Evolutionary conservation across 2,329 filamentous ascomycete species (phyloP).

Genomic region (Claviceps purpurea): DNA sequence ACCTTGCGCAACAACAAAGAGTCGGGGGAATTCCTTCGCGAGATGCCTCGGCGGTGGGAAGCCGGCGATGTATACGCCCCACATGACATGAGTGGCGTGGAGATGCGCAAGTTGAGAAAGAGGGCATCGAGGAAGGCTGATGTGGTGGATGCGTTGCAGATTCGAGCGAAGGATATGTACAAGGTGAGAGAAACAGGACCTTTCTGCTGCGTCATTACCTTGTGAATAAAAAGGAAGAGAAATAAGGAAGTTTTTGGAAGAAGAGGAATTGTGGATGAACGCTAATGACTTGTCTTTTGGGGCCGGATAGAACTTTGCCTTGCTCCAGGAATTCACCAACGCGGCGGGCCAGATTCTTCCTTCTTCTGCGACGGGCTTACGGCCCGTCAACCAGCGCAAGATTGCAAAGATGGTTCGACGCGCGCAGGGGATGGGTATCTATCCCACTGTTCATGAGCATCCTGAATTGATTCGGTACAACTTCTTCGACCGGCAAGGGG

Average conservation of each 20-base stretch:
- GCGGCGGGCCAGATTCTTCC: conserved; percentile 75
- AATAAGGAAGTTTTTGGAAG: neutral
- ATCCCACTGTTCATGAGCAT: conserved; percentile 83
- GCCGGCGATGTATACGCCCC: conserved; percentile 81
- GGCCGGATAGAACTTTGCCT: conserved; percentile 63
- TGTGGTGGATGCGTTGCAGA: conserved; percentile 63
- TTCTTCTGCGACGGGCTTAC: conserved; percentile 60
- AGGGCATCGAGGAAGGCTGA: conserved; percentile 47
- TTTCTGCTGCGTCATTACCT: too few species aligned
- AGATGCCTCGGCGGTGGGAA: conserved; percentile 59
- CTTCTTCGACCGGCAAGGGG: conserved; percentile 13
- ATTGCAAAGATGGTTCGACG: conserved; percentile 86
- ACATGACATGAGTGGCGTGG: conserved; percentile 64
- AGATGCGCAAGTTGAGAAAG: conserved; percentile 71
- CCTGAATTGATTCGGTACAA: conserved; percentile 56
- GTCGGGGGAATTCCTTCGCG: conserved; percentile 41
- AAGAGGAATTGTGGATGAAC: neutral
- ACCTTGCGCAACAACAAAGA: conserved; percentile 23
- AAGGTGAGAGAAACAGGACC: conserved; percentile 42
- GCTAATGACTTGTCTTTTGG: neutral
- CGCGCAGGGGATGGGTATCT: conserved; percentile 76
- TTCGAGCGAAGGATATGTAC: conserved; percentile 76
- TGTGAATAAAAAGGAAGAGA: neutral
- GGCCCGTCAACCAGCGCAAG: conserved; percentile 81
- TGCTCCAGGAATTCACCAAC: conserved; percentile 82